Evolutionary conservation across 768 basidiomycete species (phyloP).

Genomic region (Pulveroboletus sp.): DNA sequence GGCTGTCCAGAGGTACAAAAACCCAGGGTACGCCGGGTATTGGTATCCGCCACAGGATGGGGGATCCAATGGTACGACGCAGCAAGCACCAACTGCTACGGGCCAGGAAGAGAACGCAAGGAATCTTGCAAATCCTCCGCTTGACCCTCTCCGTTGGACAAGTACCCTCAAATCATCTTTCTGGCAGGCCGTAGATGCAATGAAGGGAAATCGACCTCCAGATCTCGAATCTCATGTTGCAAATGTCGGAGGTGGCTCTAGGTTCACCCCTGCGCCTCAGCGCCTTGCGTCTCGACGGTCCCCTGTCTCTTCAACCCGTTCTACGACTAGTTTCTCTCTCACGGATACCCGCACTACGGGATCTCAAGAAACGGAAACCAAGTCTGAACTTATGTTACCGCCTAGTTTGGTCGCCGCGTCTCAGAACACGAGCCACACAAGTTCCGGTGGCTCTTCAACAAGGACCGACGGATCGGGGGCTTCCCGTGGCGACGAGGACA

Average conservation of each 20-base stretch:
- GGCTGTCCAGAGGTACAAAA: slow-evolving; percentile 6
- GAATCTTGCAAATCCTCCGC: background rate
- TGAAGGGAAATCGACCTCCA: slow-evolving; percentile 41
- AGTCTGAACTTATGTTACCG: background rate
- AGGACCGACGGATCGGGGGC: background rate
- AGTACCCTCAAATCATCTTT: slow-evolving; percentile 42
- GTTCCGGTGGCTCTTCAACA: background rate
- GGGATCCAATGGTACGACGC: background rate
- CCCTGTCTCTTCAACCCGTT: slow-evolving; percentile 1
- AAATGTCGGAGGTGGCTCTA: slow-evolving; percentile 9
- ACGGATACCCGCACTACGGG: background rate
- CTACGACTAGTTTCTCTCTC: background rate
- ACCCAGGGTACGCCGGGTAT: slow-evolving; percentile 13
- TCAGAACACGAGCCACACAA: background rate
- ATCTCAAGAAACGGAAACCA: background rate
- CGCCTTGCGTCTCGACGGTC: slow-evolving; percentile 15
- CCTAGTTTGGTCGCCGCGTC: background rate
- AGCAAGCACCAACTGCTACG: background rate
- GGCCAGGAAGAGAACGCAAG: background rate
- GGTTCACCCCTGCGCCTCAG: slow-evolving; percentile 22
- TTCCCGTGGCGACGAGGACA: background rate
- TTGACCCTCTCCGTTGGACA: slow-evolving; percentile 38
- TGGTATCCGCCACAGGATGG: slow-evolving; percentile 6
- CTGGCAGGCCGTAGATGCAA: slow-evolving; percentile 47
- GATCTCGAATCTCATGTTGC: background rate